Conservation (phyloP, 495 filamentous ascomycete species). For the Daldinia loculata region DNA sequence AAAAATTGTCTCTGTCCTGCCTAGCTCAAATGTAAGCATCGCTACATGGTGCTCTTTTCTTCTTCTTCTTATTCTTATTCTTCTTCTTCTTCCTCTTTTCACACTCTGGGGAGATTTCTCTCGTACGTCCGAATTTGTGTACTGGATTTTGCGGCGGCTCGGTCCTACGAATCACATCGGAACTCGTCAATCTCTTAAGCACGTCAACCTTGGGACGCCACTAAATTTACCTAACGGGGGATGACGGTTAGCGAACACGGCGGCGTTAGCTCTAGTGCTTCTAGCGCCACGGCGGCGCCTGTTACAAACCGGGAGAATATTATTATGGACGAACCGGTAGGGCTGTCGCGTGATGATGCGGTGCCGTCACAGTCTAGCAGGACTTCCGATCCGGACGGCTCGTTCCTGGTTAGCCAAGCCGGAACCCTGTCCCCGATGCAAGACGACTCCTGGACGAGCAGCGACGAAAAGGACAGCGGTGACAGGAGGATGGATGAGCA, state of each 20-base stretch:
- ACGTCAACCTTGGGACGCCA: background rate
- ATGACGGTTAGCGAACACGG: background rate
- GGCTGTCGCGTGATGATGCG: background rate
- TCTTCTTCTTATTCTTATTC: background rate
- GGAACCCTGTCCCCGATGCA: slow-evolving; percentile 11
- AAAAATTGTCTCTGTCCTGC: background rate
- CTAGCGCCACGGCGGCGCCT: slow-evolving; percentile 20
- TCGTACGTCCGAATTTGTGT: background rate
- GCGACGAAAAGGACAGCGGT: slow-evolving; percentile 24
- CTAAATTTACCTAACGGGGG: background rate
- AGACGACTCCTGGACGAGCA: slow-evolving; percentile 25
- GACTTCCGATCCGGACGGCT: slow-evolving; percentile 9
- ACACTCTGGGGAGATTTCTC: background rate
- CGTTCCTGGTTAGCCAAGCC: slow-evolving; percentile 11
- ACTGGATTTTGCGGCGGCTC: background rate
- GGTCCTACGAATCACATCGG: background rate
- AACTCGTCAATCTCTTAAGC: background rate
- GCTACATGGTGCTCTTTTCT: background rate
- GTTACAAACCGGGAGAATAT: slow-evolving; percentile 11
- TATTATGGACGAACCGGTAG: background rate
- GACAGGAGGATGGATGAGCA: background rate
- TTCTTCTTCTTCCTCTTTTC: background rate
- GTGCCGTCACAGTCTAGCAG: slow-evolving; percentile 2
- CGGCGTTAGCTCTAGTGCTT: slow-evolving; percentile 11
- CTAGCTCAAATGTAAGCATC: background rate